These are phyloP conservation scores for Rutstroemia sydowiana DNA, from an alignment of 2,329 filamentous ascomycete genomes.

Conservation along the genomic window DNA sequence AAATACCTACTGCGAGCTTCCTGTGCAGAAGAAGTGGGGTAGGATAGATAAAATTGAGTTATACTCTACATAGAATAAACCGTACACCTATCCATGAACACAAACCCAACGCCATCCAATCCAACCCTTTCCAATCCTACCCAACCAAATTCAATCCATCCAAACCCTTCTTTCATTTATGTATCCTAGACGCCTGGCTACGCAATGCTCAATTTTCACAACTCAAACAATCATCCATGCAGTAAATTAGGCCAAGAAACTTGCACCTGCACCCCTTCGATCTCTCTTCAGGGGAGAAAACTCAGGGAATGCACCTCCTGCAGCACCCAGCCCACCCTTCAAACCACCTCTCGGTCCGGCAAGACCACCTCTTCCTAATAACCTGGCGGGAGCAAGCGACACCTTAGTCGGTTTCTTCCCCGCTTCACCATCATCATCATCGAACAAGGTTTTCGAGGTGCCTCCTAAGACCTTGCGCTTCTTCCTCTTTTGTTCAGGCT, in stretches of 20 bases:
- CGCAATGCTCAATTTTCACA: neutral
- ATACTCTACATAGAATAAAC: no score
- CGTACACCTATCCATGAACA: no score
- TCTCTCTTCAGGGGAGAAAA: constrained; percentile 72
- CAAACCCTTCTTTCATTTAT: neutral
- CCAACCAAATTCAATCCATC: no score
- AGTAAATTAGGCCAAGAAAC: constrained; percentile 38
- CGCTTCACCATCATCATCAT: constrained; percentile 56
- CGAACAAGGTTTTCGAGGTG: constrained; percentile 56
- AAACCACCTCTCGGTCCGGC: constrained; percentile 20
- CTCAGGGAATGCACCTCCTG: constrained; percentile 39
- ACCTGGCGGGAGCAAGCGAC: constrained; percentile 24
- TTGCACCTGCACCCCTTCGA: constrained; percentile 53
- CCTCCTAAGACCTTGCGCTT: constrained; percentile 71
- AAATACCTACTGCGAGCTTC: no score
- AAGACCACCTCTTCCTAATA: constrained; percentile 27
- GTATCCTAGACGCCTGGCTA: constrained; percentile 5
- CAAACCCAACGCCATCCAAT: no score
- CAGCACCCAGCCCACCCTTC: constrained; percentile 21
- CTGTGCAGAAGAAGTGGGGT: no score
- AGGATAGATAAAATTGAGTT: no score
- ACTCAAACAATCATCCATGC: neutral
- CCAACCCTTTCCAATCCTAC: neutral
- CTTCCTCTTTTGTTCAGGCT: constrained; percentile 38
- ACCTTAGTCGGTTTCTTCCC: constrained; percentile 32